These are phyloP conservation scores for Cryptosporidium viatorum DNA, from an alignment of 169 alveolate genomes.

Conservation along the genomic window DNA sequence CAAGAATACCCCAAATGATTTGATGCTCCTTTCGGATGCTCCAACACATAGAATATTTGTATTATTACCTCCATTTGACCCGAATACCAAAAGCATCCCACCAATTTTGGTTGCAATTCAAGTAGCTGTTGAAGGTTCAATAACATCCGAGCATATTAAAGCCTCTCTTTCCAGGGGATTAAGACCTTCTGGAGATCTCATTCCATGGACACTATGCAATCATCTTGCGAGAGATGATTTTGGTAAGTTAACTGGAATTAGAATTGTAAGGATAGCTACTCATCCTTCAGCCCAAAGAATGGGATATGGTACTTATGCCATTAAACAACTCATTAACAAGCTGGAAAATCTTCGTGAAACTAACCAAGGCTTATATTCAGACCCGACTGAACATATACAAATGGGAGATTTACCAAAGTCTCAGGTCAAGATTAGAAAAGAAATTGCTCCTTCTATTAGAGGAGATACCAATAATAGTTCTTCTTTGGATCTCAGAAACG, in stretches of 20 bases:
- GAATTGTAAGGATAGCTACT: conserved; percentile 99
- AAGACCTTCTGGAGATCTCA: conserved; percentile 96
- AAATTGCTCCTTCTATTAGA: conserved; percentile 19
- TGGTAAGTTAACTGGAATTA: conserved; percentile 90
- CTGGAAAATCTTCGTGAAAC: conserved; percentile 79
- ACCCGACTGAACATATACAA: conserved; percentile 25
- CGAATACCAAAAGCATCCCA: conserved; percentile 53
- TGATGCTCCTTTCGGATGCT: conserved; percentile 98
- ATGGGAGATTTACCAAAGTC: not conserved
- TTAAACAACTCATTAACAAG: conserved; percentile 84
- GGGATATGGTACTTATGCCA: conserved; percentile 97
- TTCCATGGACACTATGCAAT: conserved; percentile 98
- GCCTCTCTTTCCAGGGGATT: conserved; percentile 84
- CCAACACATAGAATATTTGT: conserved; percentile 98
- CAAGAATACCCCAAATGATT: conserved; percentile 99
- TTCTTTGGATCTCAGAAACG: conserved; percentile 16
- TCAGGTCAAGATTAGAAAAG: conserved; percentile 45
- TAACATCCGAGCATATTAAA: conserved; percentile 84
- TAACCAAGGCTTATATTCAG: conserved; percentile 36
- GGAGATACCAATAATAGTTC: not conserved
- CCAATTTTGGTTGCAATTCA: conserved; percentile 87
- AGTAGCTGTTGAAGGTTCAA: conserved; percentile 92
- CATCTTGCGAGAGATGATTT: conserved; percentile 93
- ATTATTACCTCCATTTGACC: conserved; percentile 88
- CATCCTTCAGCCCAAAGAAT: conserved; percentile 96